Percentiles rank a stretch among this genome's conserved stretches.
phyloP scores from a whole-genome alignment of 2,329 filamentous ascomycete genomes.

The Trichoderma breve region DNA sequence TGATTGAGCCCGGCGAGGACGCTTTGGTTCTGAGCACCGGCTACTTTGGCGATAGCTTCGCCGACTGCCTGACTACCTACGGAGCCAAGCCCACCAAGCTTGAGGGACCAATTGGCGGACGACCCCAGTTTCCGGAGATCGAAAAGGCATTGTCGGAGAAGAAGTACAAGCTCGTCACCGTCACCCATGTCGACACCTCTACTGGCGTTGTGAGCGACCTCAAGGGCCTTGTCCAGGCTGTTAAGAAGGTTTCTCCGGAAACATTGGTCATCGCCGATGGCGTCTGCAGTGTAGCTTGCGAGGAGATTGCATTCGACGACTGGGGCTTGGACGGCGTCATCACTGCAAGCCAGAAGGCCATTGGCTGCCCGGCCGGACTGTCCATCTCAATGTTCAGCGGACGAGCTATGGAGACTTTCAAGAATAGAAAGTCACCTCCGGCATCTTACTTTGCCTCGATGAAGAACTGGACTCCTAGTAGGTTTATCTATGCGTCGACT shows the following conservation, averaged over 20 bases:
- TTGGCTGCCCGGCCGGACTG: constrained; percentile 89
- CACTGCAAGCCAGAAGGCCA: constrained; percentile 94
- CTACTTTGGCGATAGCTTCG: constrained; percentile 95
- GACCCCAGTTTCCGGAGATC: constrained; percentile 82
- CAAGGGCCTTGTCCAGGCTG: constrained; percentile 76
- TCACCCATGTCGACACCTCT: constrained; percentile 96
- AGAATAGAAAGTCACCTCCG: constrained; percentile 76
- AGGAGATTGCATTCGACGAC: constrained; percentile 93
- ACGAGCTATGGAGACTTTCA: constrained; percentile 76
- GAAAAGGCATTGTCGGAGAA: constrained; percentile 86
- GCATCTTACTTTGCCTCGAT: constrained; percentile 92
- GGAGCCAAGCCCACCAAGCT: constrained; percentile 87
- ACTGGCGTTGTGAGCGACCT: constrained; percentile 94
- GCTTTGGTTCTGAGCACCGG: constrained; percentile 92
- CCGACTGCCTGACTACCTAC: constrained; percentile 87
- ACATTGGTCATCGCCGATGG: constrained; percentile 92
- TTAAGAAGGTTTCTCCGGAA: constrained; percentile 83
- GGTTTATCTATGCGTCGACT: constrained; percentile 29
- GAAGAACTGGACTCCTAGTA: constrained; percentile 94
- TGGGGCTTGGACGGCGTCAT: constrained; percentile 92
- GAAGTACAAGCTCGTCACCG: constrained; percentile 89
- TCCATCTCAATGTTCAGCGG: constrained; percentile 94
- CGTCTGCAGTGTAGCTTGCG: constrained; percentile 93
- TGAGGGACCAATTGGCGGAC: constrained; percentile 82
- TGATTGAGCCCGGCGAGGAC: constrained; percentile 84